Percentiles rank a stretch among this genome's conserved stretches.
Evolutionary conservation across 2,329 filamentous ascomycete genomes (phyloP).

Genomic region (Knufia fluminis): DNA sequence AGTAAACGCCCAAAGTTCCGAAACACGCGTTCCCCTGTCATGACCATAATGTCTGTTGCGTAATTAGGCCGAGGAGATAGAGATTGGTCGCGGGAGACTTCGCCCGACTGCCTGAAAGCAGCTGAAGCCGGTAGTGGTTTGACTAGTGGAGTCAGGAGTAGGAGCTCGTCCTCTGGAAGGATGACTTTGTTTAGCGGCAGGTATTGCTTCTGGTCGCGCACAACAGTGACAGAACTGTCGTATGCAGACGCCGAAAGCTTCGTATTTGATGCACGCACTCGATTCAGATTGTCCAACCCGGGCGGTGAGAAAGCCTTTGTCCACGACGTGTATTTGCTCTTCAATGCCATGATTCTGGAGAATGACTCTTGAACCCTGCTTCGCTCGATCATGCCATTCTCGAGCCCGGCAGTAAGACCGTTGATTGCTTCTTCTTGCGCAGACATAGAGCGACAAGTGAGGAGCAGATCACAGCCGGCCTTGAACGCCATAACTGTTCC

Average conservation of each 20-base stretch:
- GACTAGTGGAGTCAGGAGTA: slow-evolving; percentile 78
- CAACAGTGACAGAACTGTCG: slow-evolving; percentile 84
- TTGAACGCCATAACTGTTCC: slow-evolving; percentile 97
- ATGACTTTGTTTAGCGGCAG: slow-evolving; percentile 74
- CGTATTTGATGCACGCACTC: slow-evolving; percentile 73
- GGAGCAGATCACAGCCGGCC: slow-evolving; percentile 83
- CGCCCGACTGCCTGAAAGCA: slow-evolving; percentile 53
- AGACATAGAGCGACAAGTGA: slow-evolving; percentile 78
- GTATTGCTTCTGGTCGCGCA: slow-evolving; percentile 77
- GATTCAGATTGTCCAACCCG: slow-evolving; percentile 65
- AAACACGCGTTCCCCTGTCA: slow-evolving; percentile 91
- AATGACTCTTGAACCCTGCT: slow-evolving; percentile 73
- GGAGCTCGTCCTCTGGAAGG: slow-evolving; percentile 76
- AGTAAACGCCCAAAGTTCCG: slow-evolving; percentile 77
- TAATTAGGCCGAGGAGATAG: slow-evolving; percentile 37
- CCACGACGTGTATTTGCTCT: slow-evolving; percentile 81
- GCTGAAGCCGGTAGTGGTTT: slow-evolving; percentile 88
- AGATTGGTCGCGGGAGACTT: slow-evolving; percentile 41
- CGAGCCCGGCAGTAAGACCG: slow-evolving; percentile 77
- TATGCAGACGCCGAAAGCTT: slow-evolving; percentile 77
- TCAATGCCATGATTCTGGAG: slow-evolving; percentile 67
- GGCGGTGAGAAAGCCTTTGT: slow-evolving; percentile 80
- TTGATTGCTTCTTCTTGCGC: slow-evolving; percentile 87
- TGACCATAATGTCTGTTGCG: slow-evolving; percentile 55
- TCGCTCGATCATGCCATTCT: slow-evolving; percentile 79